Percentiles rank a stretch among this genome's conserved stretches.
Conservation (phyloP, 2,329 filamentous ascomycete species). For the Colletotrichum sp. region DNA sequence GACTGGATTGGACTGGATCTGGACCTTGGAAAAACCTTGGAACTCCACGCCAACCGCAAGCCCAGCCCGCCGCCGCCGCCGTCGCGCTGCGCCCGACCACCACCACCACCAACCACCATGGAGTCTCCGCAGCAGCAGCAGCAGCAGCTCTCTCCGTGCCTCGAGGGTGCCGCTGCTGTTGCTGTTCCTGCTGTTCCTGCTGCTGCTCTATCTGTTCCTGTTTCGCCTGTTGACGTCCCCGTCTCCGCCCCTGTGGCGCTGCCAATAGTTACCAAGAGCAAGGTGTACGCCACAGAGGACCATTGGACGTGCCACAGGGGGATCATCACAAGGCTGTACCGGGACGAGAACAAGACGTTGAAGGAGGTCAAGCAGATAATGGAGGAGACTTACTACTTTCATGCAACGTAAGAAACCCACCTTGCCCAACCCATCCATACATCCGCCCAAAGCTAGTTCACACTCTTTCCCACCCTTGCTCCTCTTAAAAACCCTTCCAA, state of each 20-base stretch:
- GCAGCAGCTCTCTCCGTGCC: not conserved
- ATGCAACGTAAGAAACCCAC: not conserved
- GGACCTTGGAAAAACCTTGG: not conserved
- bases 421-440: not conserved
- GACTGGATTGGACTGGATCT: not conserved
- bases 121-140: not conserved
- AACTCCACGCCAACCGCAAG: not conserved
- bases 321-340: not conserved
- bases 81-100: not conserved
- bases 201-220: not conserved
- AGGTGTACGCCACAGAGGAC: not conserved
- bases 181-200: not conserved
- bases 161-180: not conserved
- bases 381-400: not conserved
- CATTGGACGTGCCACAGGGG: not conserved
- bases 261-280: not conserved
- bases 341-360: not conserved
- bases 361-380: constrained; percentile 6
- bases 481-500: not conserved
- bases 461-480: not conserved
- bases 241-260: not conserved
- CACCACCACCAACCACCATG: not conserved
- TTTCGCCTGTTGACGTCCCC: not conserved
- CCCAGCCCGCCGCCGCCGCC: not conserved
- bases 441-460: not conserved